Evolutionary conservation across 352 stramenopile species (phyloP), one percentile per base, ranked within the genome.

Genomic region (Saprolegnia parasitica): DNA sequence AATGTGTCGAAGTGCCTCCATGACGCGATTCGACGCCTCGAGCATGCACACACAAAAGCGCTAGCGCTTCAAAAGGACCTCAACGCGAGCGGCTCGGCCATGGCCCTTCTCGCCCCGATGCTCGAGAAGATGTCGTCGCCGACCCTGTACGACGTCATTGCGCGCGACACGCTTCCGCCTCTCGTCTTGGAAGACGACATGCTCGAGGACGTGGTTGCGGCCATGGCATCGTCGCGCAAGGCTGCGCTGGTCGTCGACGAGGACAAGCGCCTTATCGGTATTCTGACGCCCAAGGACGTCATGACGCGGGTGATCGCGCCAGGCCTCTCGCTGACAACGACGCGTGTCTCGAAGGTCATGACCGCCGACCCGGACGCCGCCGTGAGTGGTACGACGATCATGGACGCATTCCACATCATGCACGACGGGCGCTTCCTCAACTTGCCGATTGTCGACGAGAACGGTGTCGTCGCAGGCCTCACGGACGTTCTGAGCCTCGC

Each of bases 1-100:
- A 98, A 99, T 71, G 98, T 99, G 58, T 95, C 95, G 0, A 99
- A 99, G 79, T 99, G 97, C 68, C 75, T 99, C 58, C 97, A 99
- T 76, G 97, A 99, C 81, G 97, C 96, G 2, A 99, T 99, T 72
- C 86, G 83, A n/a, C 96, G 97, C 61, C 91, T 99, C 42, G 97
- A 99, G 68, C 82, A 72, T 21, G 66, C 63, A n/a, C 63, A 70
- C 37, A 39, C 23, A 61, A 87, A 79, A 40, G 86, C 87, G 50
- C 89, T 85, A n/a, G 81, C 84, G 5, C 81, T 83, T 29, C 74
- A 93, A 11, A 84, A 96, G 68, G 82, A 95, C 71, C 84, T 95
- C 54, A 73, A 93, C 20, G 84, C 81, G 10, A 84, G 80, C 42
- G 86, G 74, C 35, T 73, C 73, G 0, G 65, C 83, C 40, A 89